Percentiles rank a stretch among this genome's conserved stretches.
Conservation (phyloP, 2,329 filamentous ascomycete species). For the Calonectria pseudoturangicola region DNA sequence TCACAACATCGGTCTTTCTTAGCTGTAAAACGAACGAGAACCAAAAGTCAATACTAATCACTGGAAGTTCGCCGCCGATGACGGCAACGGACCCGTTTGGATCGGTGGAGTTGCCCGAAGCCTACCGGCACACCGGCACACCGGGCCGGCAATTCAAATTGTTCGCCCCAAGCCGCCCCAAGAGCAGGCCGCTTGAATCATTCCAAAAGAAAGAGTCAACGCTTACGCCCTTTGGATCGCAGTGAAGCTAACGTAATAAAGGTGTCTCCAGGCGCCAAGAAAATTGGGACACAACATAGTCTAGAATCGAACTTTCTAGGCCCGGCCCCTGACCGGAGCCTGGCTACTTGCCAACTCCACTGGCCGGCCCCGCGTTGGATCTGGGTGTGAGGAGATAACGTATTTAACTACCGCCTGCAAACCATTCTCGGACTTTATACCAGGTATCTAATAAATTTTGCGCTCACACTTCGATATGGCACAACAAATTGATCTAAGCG, state of each 20-base stretch:
- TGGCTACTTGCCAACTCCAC: background rate
- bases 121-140: constrained; percentile 33
- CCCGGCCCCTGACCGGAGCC: constrained; percentile 37
- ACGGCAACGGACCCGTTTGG: constrained; percentile 4
- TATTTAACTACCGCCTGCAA: background rate
- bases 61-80: background rate
- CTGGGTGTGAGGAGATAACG: background rate
- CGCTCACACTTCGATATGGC: constrained; percentile 41
- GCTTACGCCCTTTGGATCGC: background rate
- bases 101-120: constrained; percentile 13
- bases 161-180: background rate
- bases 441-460: background rate
- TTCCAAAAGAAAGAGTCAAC: too few relatives aligned
- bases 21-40: too few relatives aligned
- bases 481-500: constrained; percentile 47
- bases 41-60: background rate
- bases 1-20: too few relatives aligned
- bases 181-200: too few relatives aligned
- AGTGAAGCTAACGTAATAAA: constrained; percentile 49
- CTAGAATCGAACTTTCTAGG: constrained; percentile 38
- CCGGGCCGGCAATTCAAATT: background rate
- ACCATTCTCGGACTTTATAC: background rate
- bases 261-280: constrained; percentile 36
- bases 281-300: constrained; percentile 32
- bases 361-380: background rate